Base-by-base conservation (phyloP, 345 rosid species). In the Populus nigra region DNA sequence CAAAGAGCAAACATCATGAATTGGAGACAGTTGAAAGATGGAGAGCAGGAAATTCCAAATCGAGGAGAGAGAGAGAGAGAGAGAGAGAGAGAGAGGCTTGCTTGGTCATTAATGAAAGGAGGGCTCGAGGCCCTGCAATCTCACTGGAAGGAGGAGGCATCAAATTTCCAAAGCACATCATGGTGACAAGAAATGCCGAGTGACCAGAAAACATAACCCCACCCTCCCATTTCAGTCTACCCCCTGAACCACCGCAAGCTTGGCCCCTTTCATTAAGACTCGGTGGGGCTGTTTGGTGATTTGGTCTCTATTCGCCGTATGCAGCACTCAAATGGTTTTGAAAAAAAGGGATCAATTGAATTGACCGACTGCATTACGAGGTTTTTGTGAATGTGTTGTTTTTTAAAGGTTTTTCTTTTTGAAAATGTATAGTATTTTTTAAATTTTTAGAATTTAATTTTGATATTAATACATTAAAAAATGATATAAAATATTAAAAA, bases 91-190 rank as follows among this genome's bases (percentile, higher is more conserved):
- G 27, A 20, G 57, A 29, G 43, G 29, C 68, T 38, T 69, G 41
- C 36, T 50, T 35, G 23, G 55, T 36, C 41, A 50, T 27, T 41
- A 76, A 25, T 59, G 68, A 69, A 25, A 77, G 10, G 73, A 57
- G 38, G 67, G 27, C 22, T 29, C 39, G 55, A 55, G 23, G 36
- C 53, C 78, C 73, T 35, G 73, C 72, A 53, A 68, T 76, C 49
- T 66, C 65, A 36, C 20, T 25, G 43, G 43, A 39, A 39, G 36
- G 36, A 33, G 3, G 36, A 4, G 36, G 36, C 36, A 4, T 33
- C 25, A 6, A 43, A 7, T 76, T 68, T 72, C 65, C 25, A 57
- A 25, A 55, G 61, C 22, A 36, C 63, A 45, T 70, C 57, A 45
- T 47, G 41, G 59, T n/a, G 63, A 63, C 53, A 63, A 71, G 69